phyloP scores from a whole-genome alignment of 2,329 filamentous ascomycete genomes.

The Fusarium sp. region DNA sequence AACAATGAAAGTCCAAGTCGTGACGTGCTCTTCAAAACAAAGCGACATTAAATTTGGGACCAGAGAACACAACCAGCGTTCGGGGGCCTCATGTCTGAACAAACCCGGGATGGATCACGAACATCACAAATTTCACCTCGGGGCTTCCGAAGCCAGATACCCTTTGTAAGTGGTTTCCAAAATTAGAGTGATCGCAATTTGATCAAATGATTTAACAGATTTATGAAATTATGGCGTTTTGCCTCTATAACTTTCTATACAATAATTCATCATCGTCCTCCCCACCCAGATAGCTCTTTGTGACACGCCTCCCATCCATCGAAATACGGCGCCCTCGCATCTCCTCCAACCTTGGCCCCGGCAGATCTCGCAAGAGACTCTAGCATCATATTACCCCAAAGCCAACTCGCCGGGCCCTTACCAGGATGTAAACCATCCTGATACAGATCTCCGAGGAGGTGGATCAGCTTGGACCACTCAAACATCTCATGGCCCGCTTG shows the following conservation, averaged over 20 bases:
- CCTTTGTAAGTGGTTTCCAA: not conserved
- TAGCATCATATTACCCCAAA: slow-evolving; percentile 32
- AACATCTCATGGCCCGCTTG: slow-evolving; percentile 38
- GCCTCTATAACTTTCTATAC: not conserved
- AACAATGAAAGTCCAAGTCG: not conserved
- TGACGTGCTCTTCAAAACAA: accelerated
- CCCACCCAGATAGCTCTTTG: slow-evolving; percentile 2
- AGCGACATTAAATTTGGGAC: not conserved
- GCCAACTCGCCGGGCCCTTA: slow-evolving; percentile 31
- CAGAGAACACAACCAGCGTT: not conserved
- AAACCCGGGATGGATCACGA: not conserved
- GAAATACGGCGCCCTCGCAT: slow-evolving; percentile 17
- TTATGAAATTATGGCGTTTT: not conserved
- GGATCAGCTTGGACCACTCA: slow-evolving; percentile 31
- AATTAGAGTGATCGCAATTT: not conserved
- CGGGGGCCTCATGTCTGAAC: not conserved
- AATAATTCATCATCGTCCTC: slow-evolving; percentile 12
- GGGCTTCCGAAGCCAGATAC: not conserved
- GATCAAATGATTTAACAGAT: not conserved
- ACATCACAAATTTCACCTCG: not conserved
- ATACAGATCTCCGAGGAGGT: slow-evolving; percentile 18
- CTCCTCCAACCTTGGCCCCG: not conserved
- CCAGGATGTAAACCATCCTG: slow-evolving; percentile 24
- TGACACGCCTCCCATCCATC: slow-evolving; percentile 21
- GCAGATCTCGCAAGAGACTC: slow-evolving; percentile 30